Evolutionary conservation across 2,329 filamentous ascomycete genomes (phyloP).

Genomic region (Fusarium sulawesiense): DNA sequence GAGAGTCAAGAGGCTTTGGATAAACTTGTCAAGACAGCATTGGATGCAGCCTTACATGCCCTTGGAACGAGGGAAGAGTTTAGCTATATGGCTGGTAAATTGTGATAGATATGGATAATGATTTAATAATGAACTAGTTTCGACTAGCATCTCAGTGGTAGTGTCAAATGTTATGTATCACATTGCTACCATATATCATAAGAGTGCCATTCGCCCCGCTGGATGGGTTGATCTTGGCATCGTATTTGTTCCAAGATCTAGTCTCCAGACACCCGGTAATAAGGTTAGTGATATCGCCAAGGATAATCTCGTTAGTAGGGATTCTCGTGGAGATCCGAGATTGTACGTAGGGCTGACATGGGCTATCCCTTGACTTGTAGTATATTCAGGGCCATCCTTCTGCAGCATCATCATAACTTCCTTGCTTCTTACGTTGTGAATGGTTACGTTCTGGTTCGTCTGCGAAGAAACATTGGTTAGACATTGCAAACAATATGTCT

Average conservation of each 20-base stretch:
- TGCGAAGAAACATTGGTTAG: too few species aligned
- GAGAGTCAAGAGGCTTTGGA: slow-evolving; percentile 52
- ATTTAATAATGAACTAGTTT: too few species aligned
- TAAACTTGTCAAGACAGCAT: slow-evolving; percentile 24
- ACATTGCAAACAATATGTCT: too few species aligned
- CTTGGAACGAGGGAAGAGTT: not conserved
- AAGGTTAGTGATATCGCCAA: not conserved
- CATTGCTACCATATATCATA: not conserved
- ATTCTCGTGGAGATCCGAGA: not conserved
- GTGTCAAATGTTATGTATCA: not conserved
- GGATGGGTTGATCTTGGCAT: not conserved
- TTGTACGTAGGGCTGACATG: not conserved
- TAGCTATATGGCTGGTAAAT: not conserved
- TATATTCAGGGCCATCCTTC: not conserved
- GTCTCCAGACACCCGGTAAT: not conserved
- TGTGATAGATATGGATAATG: not conserved
- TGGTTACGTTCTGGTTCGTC: too few species aligned
- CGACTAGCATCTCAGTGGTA: not conserved
- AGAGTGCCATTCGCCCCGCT: not conserved
- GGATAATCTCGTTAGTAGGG: not conserved
- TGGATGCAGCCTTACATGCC: slow-evolving; percentile 18
- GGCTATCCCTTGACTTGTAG: not conserved
- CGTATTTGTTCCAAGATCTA: not conserved
- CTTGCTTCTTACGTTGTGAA: not conserved
- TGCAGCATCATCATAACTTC: not conserved